Evolutionary conservation across 768 basidiomycete genomes (phyloP).

Genomic region (Russula olivacea): DNA sequence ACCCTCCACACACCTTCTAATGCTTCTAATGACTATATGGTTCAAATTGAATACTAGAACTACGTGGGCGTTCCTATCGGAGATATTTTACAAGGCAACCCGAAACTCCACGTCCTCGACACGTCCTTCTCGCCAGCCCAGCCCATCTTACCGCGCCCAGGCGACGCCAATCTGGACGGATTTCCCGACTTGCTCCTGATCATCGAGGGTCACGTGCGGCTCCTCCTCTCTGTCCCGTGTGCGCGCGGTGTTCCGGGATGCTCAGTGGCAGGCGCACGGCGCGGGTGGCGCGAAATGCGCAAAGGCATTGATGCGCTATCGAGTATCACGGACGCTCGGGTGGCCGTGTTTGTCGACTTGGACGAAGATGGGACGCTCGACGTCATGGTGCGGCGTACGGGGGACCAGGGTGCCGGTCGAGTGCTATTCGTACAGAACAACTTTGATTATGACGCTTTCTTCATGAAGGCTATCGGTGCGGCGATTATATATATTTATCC

Average conservation of each 20-base stretch:
- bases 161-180: constrained; percentile 90
- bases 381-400: constrained; percentile 84
- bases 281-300: constrained; percentile 56
- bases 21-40: background rate
- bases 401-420: constrained; percentile 54
- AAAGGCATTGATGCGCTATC: constrained; percentile 59
- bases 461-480: constrained; percentile 91
- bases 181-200: constrained; percentile 82
- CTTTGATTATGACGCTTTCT: constrained; percentile 97
- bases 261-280: constrained; percentile 43
- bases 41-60: constrained; percentile 38
- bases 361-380: constrained; percentile 97
- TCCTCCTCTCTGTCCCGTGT: constrained; percentile 64
- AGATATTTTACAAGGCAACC: constrained; percentile 44
- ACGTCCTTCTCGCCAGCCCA: constrained; percentile 57
- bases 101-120: constrained; percentile 62
- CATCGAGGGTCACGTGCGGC: constrained; percentile 48
- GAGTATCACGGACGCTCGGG: constrained; percentile 68
- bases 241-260: constrained; percentile 46
- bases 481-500: constrained; percentile 5
- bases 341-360: constrained; percentile 79
- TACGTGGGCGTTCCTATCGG: constrained; percentile 63
- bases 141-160: constrained; percentile 74
- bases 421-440: constrained; percentile 91
- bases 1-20: background rate